Evolutionary conservation across 2,329 filamentous ascomycete genomes (phyloP).

Genomic region (Helotiales sp.): DNA sequence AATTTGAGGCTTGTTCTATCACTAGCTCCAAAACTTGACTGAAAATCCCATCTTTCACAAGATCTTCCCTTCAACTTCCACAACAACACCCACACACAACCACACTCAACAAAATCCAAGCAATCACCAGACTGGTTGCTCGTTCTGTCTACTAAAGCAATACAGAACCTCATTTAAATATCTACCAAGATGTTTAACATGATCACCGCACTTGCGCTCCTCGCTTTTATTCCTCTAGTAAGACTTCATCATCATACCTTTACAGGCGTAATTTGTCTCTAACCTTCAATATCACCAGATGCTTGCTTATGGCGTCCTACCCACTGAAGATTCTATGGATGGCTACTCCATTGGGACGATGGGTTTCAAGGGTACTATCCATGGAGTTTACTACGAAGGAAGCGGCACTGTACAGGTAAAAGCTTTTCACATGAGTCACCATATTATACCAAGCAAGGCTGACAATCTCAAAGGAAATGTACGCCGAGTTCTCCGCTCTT

Average conservation of each 20-base stretch:
- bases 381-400: neutral
- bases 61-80: no score
- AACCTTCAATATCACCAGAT: neutral
- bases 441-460: neutral
- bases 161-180: no score
- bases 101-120: no score
- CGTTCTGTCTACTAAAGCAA: no score
- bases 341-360: neutral
- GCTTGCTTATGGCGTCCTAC: neutral
- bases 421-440: neutral
- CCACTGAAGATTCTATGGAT: neutral
- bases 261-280: no score
- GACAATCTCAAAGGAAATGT: neutral
- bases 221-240: neutral
- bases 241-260: no score
- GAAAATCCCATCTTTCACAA: no score
- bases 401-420: neutral
- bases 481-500: neutral
- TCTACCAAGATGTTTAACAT: no score
- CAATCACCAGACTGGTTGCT: no score
- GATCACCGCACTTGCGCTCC: neutral
- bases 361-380: neutral
- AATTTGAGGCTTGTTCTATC: no score
- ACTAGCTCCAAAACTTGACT: no score
- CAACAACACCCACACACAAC: no score